Evolutionary conservation across 192 early-diverging fungal genomes (phyloP).

Genomic region (Blastocladiella britannica): DNA sequence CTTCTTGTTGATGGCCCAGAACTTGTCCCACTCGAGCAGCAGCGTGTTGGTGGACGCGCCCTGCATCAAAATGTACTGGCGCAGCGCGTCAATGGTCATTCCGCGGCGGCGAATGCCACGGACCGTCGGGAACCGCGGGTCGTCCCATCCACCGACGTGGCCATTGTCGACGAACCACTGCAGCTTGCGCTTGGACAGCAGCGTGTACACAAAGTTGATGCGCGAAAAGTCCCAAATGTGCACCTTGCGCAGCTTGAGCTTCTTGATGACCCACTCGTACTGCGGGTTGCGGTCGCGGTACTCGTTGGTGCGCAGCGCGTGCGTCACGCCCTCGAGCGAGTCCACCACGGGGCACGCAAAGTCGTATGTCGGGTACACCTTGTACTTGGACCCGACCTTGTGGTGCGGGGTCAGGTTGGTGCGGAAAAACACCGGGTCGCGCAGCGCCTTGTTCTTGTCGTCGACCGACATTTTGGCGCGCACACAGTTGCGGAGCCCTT

Average conservation of each 20-base stretch:
- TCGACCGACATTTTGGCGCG: slow-evolving; percentile 90
- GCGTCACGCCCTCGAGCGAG: slow-evolving; percentile 87
- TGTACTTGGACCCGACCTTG: slow-evolving; percentile 76
- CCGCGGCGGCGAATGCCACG: slow-evolving; percentile 82
- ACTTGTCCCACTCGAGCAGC: slow-evolving; percentile 95
- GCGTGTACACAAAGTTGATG: slow-evolving; percentile 92
- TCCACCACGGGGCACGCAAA: slow-evolving; percentile 96
- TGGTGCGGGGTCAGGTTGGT: slow-evolving; percentile 80
- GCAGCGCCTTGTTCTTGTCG: slow-evolving; percentile 70
- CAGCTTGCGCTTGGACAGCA: slow-evolving; percentile 95
- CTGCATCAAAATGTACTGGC: slow-evolving; percentile 91
- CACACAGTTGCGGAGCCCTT: slow-evolving; percentile 60
- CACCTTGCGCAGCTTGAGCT: slow-evolving; percentile 65
- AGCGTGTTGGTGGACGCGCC: slow-evolving; percentile 89
- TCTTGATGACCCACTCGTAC: slow-evolving; percentile 87
- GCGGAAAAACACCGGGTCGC: slow-evolving; percentile 93
- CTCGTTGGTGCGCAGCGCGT: slow-evolving; percentile 91
- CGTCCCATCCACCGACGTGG: slow-evolving; percentile 68
- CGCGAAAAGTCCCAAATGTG: slow-evolving; percentile 88
- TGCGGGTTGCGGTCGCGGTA: slow-evolving; percentile 95
- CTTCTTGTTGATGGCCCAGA: slow-evolving; percentile 93
- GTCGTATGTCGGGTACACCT: slow-evolving; percentile 96
- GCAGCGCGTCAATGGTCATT: slow-evolving; percentile 92
- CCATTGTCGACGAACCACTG: slow-evolving; percentile 85
- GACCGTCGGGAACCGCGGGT: slow-evolving; percentile 77